Conservation (phyloP, 1,284 basidiomycete genomes). For the Malassezia psittaci region DNA sequence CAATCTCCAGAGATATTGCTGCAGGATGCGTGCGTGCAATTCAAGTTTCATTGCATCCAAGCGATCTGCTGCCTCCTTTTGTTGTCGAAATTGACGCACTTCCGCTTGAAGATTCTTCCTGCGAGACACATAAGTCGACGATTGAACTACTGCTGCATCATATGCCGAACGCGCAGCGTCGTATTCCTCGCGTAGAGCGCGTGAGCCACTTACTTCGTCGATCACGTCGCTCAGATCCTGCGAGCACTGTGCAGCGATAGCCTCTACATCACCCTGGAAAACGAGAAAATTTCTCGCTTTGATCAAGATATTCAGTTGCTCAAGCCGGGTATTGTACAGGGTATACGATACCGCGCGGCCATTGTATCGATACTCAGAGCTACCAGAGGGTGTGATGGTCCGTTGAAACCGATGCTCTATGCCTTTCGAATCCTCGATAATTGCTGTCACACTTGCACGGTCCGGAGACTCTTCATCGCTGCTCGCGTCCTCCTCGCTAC, state of each 20-base stretch:
- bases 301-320: constrained; percentile 71
- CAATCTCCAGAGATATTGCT: constrained; percentile 75
- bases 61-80: constrained; percentile 81
- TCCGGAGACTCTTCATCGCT: constrained; percentile 60
- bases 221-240: constrained; percentile 80
- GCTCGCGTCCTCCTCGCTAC: not conserved
- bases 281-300: constrained; percentile 99
- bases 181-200: constrained; percentile 79
- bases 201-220: constrained; percentile 68
- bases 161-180: constrained; percentile 77
- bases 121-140: constrained; percentile 86
- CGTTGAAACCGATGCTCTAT: constrained; percentile 77
- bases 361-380: constrained; percentile 53
- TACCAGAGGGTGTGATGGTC: constrained; percentile 73
- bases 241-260: constrained; percentile 87
- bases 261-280: constrained; percentile 94
- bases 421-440: constrained; percentile 65
- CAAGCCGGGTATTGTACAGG: constrained; percentile 36
- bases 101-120: constrained; percentile 84
- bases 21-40: constrained; percentile 65
- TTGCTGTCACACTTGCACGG: constrained; percentile 87
- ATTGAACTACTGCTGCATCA: constrained; percentile 80
- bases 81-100: constrained; percentile 94
- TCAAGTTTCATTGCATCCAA: constrained; percentile 71
- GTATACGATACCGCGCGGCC: constrained; percentile 27